Conservation (phyloP, 2,329 filamentous ascomycete species). For the Fusarium camptoceras region DNA sequence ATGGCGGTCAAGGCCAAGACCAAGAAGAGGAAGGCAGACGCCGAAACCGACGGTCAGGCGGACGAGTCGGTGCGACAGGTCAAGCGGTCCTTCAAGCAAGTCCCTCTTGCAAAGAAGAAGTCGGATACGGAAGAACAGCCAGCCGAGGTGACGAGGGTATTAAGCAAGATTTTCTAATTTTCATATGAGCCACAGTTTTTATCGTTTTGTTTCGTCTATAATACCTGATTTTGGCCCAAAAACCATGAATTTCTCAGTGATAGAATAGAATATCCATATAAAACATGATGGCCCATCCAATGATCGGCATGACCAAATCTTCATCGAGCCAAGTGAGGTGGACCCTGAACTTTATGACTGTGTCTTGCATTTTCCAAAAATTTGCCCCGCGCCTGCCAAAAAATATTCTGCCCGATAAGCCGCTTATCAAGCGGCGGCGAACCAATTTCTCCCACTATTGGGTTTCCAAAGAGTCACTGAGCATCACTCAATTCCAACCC, state of each 20-base stretch:
- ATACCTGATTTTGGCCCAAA: constrained; percentile 19
- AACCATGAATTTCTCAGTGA: constrained; percentile 13
- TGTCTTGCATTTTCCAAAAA: constrained; percentile 25
- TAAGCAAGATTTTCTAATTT: constrained; percentile 72
- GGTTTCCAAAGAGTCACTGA: constrained; percentile 41
- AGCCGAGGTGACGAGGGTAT: constrained; percentile 68
- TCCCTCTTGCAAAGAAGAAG: constrained; percentile 66
- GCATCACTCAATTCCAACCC: constrained; percentile 31
- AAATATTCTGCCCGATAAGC: constrained; percentile 47
- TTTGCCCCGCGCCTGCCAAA: constrained; percentile 43
- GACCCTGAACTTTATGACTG: constrained; percentile 35
- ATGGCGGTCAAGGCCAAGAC: constrained; percentile 71
- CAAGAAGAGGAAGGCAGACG: constrained; percentile 54
- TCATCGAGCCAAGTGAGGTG: constrained; percentile 34
- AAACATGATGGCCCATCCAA: constrained; percentile 21
- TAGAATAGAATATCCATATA: constrained; percentile 13
- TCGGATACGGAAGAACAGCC: constrained; percentile 59
- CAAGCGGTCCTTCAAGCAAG: constrained; percentile 73
- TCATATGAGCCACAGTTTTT: constrained; percentile 13
- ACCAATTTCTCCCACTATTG: constrained; percentile 51
- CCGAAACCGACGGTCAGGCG: constrained; percentile 41
- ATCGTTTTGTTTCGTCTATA: constrained; percentile 14
- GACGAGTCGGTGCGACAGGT: constrained; percentile 35
- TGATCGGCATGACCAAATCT: constrained; percentile 26
- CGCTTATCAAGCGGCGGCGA: constrained; percentile 56